Evolutionary conservation across 164 flowering plant genomes (phyloP).

Genomic region (Nelumbo lutea): DNA sequence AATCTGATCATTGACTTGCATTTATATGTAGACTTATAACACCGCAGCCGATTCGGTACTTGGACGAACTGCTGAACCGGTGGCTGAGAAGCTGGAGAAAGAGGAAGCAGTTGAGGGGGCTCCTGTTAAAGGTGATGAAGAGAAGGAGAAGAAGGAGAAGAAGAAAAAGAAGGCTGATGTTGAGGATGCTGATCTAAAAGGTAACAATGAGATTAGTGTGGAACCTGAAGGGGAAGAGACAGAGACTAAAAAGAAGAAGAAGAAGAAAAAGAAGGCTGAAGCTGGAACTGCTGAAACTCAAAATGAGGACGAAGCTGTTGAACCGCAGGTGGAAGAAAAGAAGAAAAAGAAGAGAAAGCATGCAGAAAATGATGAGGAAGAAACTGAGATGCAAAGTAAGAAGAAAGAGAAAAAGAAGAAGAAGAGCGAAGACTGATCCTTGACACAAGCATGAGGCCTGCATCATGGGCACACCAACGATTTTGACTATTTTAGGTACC

Average conservation of each 20-base stretch:
- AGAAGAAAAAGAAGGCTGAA: conserved; percentile 31
- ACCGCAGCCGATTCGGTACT: conserved; percentile 65
- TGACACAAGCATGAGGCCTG: not conserved
- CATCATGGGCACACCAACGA: not conserved
- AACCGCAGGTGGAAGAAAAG: conserved; percentile 16
- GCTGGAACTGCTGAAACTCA: conserved; percentile 7
- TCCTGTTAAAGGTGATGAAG: conserved; percentile 16
- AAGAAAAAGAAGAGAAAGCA: conserved; percentile 56
- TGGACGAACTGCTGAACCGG: conserved; percentile 17
- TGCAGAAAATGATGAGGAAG: conserved; percentile 29
- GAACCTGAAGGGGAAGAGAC: conserved; percentile 20
- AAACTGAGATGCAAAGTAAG: conserved; percentile 23
- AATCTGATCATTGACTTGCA: not conserved
- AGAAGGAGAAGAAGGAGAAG: conserved; percentile 44
- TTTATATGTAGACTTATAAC: conserved; percentile 57
- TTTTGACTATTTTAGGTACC: conserved; percentile 5
- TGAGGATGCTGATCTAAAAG: conserved; percentile 13
- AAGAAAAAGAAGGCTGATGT: conserved; percentile 34
- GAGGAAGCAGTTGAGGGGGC: conserved; percentile 21
- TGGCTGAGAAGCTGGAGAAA: conserved; percentile 22
- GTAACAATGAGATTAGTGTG: conserved; percentile 9
- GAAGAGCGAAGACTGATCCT: conserved; percentile 20
- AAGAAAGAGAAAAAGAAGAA: conserved; percentile 49
- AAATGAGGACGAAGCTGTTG: conserved; percentile 15
- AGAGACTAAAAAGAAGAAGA: conserved; percentile 11